Percentiles rank a stretch among this genome's conserved stretches.
These are phyloP conservation scores for Kurtzmaniella natalensis DNA, from an alignment of 1,139 yeast genomes.

Conservation along the genomic window DNA sequence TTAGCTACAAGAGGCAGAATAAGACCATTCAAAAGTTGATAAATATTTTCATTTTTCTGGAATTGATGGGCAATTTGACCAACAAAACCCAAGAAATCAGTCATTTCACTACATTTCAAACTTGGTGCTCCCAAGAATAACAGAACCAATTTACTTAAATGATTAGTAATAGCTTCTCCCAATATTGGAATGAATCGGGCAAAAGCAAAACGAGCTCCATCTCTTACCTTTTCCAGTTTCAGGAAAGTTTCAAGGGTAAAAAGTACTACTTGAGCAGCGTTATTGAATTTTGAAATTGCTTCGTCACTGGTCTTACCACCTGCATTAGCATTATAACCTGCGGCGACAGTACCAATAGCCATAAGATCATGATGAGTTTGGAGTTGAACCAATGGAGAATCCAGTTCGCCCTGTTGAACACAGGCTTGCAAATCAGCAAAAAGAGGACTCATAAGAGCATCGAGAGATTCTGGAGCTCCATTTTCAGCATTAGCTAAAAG, in stretches of 20 bases:
- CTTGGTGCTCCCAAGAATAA: conserved; percentile 66
- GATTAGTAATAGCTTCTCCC: conserved; percentile 40
- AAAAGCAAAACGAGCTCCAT: conserved; percentile 81
- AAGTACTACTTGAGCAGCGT: conserved; percentile 77
- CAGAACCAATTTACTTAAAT: conserved; percentile 69
- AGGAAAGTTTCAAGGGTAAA: conserved; percentile 78
- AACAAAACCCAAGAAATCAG: conserved; percentile 78
- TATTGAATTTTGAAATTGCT: conserved; percentile 52
- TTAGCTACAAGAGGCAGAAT: conserved; percentile 70
- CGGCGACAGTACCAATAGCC: conserved; percentile 86
- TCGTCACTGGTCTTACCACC: conserved; percentile 23
- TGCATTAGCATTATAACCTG: conserved; percentile 46
- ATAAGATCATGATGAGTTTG: conserved; percentile 84
- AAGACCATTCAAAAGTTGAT: conserved; percentile 68
- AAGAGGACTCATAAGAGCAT: conserved; percentile 70
- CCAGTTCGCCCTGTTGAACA: conserved; percentile 24
- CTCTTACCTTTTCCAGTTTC: conserved; percentile 67
- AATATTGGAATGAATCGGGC: conserved; percentile 81
- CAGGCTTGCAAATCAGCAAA: conserved; percentile 70
- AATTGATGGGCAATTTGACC: conserved; percentile 85
- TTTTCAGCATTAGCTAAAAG: conserved; percentile 28
- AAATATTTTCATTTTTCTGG: conserved; percentile 61
- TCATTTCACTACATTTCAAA: conserved; percentile 60
- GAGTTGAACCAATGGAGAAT: conserved; percentile 36
- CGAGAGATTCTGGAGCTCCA: conserved; percentile 48